A percentile compares a stretch with the other conserved stretches of the same genome.
These are phyloP conservation scores for Fraxinus sp. DNA, from an alignment of 305 asterid species.

Conservation along the genomic window DNA sequence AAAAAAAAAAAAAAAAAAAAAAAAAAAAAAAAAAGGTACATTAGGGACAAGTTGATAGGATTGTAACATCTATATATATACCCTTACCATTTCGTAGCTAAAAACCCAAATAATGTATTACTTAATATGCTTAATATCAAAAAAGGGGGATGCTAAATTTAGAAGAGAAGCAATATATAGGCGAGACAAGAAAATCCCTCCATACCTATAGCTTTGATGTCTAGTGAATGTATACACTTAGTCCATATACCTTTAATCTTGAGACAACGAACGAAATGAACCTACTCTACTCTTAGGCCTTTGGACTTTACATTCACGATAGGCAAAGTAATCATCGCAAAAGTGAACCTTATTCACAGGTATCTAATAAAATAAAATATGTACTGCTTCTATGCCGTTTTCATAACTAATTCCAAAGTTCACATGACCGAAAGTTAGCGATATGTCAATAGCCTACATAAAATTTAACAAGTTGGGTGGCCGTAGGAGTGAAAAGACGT, in stretches of 20 bases:
- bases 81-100: background rate
- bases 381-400: background rate
- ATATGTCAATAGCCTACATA: background rate
- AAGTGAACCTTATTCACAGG: background rate
- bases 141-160: background rate
- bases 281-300: background rate
- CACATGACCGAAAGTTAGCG: background rate
- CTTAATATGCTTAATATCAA: background rate
- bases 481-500: constrained; percentile 22
- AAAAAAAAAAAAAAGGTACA: background rate
- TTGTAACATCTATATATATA: background rate
- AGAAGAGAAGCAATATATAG: background rate
- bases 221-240: background rate
- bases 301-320: background rate
- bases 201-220: background rate
- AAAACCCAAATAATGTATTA: background rate
- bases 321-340: background rate
- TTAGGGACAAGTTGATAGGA: background rate
- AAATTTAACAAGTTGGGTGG: constrained; percentile 20
- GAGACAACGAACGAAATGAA: background rate
- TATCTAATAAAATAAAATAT: background rate
- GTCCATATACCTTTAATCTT: background rate
- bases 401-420: background rate
- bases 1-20: no score
- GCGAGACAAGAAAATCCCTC: background rate